A percentile compares a stretch with the other conserved stretches of the same genome.
phyloP scores from a whole-genome alignment of 352 stramenopile genomes.

The Phytophthora pinifolia region DNA sequence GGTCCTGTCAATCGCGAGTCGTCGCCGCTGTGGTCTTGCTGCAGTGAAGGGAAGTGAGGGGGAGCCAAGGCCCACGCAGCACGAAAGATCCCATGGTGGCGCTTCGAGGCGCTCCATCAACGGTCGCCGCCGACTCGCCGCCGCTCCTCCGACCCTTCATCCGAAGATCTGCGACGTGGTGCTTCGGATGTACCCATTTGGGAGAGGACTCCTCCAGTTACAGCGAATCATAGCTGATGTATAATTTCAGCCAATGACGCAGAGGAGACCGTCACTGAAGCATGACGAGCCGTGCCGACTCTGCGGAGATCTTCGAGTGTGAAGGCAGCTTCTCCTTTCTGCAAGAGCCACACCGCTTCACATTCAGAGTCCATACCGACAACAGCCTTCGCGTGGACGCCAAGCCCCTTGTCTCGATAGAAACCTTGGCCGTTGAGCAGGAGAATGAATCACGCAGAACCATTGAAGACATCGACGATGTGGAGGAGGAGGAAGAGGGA shows the following conservation, averaged over 20 bases:
- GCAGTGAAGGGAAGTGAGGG: conserved; percentile 19
- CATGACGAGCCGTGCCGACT: conserved; percentile 10
- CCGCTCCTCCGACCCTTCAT: conserved; percentile 16
- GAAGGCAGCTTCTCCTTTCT: conserved; percentile 41
- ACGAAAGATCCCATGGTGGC: conserved; percentile 26
- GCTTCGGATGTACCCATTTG: conserved; percentile 15
- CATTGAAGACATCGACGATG: conserved; percentile 17
- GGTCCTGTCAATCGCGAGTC: neutral
- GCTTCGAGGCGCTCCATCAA: conserved; percentile 10
- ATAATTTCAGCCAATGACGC: conserved; percentile 14
- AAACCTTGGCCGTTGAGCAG: neutral
- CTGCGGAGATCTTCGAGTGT: conserved; percentile 41
- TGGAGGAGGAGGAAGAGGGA: conserved; percentile 10
- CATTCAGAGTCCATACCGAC: conserved; percentile 37
- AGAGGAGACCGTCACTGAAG: neutral
- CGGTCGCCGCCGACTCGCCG: conserved; percentile 24
- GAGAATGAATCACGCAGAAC: neutral
- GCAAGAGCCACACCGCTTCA: conserved; percentile 29
- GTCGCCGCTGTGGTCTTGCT: conserved; percentile 8
- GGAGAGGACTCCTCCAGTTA: neutral
- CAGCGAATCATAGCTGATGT: conserved; percentile 2
- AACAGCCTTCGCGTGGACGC: conserved; percentile 33
- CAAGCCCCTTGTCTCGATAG: conserved; percentile 8
- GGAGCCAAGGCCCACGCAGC: neutral
- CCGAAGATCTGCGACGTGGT: conserved; percentile 12